phyloP scores from a whole-genome alignment of 768 basidiomycete genomes.

The Leccinum subgranulosum region DNA sequence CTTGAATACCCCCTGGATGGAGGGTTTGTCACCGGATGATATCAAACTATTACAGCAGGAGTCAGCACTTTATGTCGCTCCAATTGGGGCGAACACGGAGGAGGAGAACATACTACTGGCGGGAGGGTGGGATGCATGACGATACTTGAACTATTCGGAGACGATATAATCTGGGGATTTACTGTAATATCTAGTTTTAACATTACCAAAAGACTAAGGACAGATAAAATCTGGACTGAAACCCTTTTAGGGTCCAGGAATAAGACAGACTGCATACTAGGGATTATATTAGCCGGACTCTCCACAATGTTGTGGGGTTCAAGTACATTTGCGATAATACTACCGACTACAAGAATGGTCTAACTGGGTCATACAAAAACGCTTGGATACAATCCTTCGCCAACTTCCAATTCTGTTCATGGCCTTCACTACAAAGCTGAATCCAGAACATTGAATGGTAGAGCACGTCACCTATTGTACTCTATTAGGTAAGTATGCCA shows the following conservation, averaged over 20 bases:
- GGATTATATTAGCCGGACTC: too few species aligned
- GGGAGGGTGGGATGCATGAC: conserved; percentile 13
- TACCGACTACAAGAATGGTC: too few species aligned
- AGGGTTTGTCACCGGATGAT: conserved; percentile 17
- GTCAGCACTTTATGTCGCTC: conserved; percentile 24
- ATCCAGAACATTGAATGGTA: background rate
- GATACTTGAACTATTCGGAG: conserved; percentile 2
- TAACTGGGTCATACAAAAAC: too few species aligned
- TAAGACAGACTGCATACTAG: too few species aligned
- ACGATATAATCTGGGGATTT: conserved; percentile 8
- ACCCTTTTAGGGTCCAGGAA: too few species aligned
- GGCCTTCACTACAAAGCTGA: background rate
- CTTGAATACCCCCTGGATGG: conserved; percentile 34
- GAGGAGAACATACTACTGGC: conserved; percentile 42
- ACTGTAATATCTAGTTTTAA: background rate
- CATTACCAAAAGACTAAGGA: background rate
- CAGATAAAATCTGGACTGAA: too few species aligned
- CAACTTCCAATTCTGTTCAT: too few species aligned
- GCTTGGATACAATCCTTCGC: too few species aligned
- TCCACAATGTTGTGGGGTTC: too few species aligned
- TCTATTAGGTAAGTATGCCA: too few species aligned
- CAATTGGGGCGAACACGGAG: conserved; percentile 39
- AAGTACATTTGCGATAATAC: too few species aligned
- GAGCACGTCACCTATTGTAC: background rate
- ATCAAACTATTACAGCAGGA: conserved; percentile 28